Evolutionary conservation across 495 filamentous ascomycete species (phyloP), one percentile per base, ranked within the genome.

Genomic region (Penicilliopsis zonata): DNA sequence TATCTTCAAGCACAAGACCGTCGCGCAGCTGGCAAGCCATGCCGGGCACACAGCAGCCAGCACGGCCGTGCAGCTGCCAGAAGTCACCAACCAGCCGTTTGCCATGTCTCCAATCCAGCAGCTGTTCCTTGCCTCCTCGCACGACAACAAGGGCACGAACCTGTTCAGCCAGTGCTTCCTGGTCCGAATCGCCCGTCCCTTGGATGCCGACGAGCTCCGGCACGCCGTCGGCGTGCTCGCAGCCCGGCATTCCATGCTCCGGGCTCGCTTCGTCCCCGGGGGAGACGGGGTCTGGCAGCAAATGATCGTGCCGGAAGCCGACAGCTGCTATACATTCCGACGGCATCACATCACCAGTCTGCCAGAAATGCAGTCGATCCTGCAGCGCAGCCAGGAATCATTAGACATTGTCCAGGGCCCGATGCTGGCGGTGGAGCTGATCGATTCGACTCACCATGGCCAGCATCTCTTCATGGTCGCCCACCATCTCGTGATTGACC

Each of bases 131-230:
- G 54, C 76, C 15, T 51, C 51, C n/a, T 46, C 53, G 0, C 38
- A 46, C 12, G 53, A 65, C 66, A 63, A 0, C 62, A 70, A 38
- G 74, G 74, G 10, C 73, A 81, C 34, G 0, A 43, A 48, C 24
- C 72, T 77, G 18, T 86, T 81, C 46, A 83, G 83, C 44, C 78
- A 80, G 42, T 79, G 79, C 33, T 61, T 82, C 24, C 47, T 80
- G 0, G 59, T 81, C 3, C 66, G 70, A 2, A 34, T 84, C 9
- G 73, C 61, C 28, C 60, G 57, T 35, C 44, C 41, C 2, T 49
- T 75, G 18, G 52, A 65, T 9, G 47, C 67, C 8, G 37, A 51
- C 3, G 63, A 66, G 6, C 42, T 85, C 3, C 50, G 47, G 1
- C 54, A 59, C 10, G 74, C 76, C 1, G 45, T 79, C 26, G 67